Conservation (phyloP, 495 filamentous ascomycete genomes). For the Schizothecium vesticola region DNA sequence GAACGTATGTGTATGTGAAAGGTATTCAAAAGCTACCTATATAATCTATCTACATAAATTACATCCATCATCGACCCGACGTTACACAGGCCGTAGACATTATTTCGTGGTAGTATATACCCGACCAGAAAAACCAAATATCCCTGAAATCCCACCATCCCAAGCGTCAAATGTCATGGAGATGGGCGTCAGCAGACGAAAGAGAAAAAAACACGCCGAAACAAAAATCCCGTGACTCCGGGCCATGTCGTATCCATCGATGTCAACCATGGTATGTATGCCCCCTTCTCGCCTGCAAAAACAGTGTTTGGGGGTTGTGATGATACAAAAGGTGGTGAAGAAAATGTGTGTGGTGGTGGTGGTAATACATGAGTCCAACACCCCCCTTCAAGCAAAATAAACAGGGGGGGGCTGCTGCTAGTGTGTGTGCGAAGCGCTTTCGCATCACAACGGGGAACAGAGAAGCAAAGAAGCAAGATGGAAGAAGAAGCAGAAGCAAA, state of each 20-base stretch:
- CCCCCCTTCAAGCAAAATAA: not conserved
- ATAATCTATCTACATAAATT: not conserved
- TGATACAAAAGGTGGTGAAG: not conserved
- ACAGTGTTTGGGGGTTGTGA: not conserved
- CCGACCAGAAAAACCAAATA: not conserved
- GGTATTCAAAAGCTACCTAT: not conserved
- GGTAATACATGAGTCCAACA: constrained; percentile 6
- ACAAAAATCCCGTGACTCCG: constrained; percentile 1
- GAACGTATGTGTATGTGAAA: not conserved
- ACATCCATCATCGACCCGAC: not conserved
- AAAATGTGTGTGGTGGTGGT: not conserved
- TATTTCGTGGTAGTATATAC: not conserved
- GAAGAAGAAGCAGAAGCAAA: constrained; percentile 1
- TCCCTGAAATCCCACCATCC: not conserved
- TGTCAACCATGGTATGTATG: constrained; percentile 3
- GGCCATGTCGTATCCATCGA: not conserved
- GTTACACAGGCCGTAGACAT: not conserved
- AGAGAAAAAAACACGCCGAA: not conserved
- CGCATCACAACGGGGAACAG: not conserved
- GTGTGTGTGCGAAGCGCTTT: not conserved
- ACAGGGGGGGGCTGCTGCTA: not conserved
- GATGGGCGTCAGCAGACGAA: not conserved
- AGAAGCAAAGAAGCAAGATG: not conserved
- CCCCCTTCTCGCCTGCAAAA: not conserved
- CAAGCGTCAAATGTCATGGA: not conserved